Percentiles rank a stretch among this genome's conserved stretches.
Evolutionary conservation across 2,329 filamentous ascomycete genomes (phyloP).

Genomic region (Teratosphaeria viscida): DNA sequence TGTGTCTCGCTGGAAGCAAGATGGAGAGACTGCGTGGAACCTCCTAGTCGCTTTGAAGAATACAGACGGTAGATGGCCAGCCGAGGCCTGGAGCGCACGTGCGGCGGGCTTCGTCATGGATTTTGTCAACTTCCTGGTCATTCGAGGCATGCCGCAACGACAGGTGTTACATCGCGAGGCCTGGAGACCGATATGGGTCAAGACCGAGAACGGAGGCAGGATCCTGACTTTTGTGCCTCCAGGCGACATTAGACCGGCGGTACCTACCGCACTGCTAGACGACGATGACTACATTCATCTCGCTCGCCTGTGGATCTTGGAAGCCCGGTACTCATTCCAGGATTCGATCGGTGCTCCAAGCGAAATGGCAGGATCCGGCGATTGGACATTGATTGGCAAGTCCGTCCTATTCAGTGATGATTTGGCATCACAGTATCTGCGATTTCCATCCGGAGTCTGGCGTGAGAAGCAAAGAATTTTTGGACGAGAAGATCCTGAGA

Average conservation of each 20-base stretch:
- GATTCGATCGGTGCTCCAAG: background rate
- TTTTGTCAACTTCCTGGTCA: conserved; percentile 25
- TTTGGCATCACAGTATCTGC: conserved; percentile 15
- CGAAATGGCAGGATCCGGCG: conserved; percentile 13
- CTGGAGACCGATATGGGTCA: conserved; percentile 21
- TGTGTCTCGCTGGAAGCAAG: conserved; percentile 22
- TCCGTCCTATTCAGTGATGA: conserved; percentile 31
- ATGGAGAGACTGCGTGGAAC: conserved; percentile 19
- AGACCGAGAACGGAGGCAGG: conserved; percentile 14
- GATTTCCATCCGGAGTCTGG: conserved; percentile 10
- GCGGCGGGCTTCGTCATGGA: conserved; percentile 25
- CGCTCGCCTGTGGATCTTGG: conserved; percentile 29
- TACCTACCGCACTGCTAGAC: conserved; percentile 18
- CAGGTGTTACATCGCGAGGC: conserved; percentile 18
- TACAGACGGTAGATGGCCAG: conserved; percentile 23
- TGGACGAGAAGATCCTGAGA: conserved; percentile 11
- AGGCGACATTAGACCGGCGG: conserved; percentile 14
- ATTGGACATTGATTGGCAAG: conserved; percentile 33
- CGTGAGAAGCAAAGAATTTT: conserved; percentile 13
- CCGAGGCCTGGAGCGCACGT: conserved; percentile 16
- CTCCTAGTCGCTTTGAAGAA: conserved; percentile 29
- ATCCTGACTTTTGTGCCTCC: conserved; percentile 22
- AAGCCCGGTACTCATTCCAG: conserved; percentile 11
- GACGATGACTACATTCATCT: conserved; percentile 24
- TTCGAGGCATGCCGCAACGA: conserved; percentile 23